A percentile compares a stretch with the other conserved stretches of the same genome.
Evolutionary conservation across 2,329 filamentous ascomycete genomes (phyloP).

Genomic region (Clarireedia homoeocarpa): DNA sequence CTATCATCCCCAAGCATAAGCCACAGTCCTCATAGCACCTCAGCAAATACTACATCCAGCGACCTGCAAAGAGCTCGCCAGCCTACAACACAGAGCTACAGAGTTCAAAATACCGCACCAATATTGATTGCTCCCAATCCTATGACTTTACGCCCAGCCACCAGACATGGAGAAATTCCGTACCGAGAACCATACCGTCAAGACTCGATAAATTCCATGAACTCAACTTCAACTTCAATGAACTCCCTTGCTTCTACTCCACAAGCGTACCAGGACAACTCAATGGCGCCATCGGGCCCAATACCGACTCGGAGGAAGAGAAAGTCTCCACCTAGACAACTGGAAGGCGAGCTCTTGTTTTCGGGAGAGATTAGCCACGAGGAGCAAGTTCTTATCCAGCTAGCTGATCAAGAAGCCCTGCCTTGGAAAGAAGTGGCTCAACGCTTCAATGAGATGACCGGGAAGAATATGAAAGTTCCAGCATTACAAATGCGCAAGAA

Average conservation of each 20-base stretch:
- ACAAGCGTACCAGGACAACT: slow-evolving; percentile 8
- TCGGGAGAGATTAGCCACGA: slow-evolving; percentile 23
- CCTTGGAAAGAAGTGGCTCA: slow-evolving; percentile 30
- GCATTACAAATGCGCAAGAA: slow-evolving; percentile 33
- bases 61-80: slow-evolving; percentile 13
- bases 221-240: slow-evolving; percentile 20
- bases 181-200: slow-evolving; percentile 17
- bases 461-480: slow-evolving; percentile 27
- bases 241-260: slow-evolving; percentile 13
- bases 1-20: slow-evolving; percentile 17
- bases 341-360: slow-evolving; percentile 9
- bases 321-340: slow-evolving; percentile 14
- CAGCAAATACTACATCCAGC: slow-evolving; percentile 14
- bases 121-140: slow-evolving; percentile 24
- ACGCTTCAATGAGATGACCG: slow-evolving; percentile 26
- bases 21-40: slow-evolving; percentile 13
- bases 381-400: slow-evolving; percentile 29
- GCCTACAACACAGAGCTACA: slow-evolving; percentile 10
- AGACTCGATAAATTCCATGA: slow-evolving; percentile 18
- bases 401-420: slow-evolving; percentile 27
- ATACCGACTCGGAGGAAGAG: slow-evolving; percentile 17
- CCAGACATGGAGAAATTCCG: slow-evolving; percentile 5
- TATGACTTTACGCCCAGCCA: slow-evolving; percentile 11
- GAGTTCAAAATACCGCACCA: slow-evolving; percentile 12
- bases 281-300: neutral